Percentiles rank a stretch among this genome's conserved stretches.
Conservation (phyloP, 179 eudicot species). For the Drosera spatulata region DNA sequence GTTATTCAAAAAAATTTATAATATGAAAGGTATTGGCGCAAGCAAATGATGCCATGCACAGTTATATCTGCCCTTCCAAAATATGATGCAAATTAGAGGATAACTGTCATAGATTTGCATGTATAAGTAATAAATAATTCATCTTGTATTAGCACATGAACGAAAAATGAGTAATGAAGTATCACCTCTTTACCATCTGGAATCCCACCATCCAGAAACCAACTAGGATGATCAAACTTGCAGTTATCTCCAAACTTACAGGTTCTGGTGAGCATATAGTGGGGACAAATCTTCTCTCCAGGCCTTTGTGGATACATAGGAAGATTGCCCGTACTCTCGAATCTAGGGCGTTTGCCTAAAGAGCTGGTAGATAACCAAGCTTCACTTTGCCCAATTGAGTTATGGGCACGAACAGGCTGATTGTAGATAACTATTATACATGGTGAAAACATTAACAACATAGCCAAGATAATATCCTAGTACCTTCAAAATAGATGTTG, state of each 20-base stretch:
- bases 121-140: conserved; percentile 7
- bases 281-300: conserved; percentile 93
- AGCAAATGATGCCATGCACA: no score
- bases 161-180: conserved; percentile 25
- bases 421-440: conserved; percentile 78
- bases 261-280: conserved; percentile 98
- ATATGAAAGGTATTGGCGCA: no score
- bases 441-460: conserved; percentile 30
- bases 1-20: no score
- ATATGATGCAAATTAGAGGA: background rate
- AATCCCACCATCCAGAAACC: conserved; percentile 99
- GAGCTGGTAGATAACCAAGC: conserved; percentile 80
- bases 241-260: conserved; percentile 97
- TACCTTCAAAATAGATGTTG: conserved; percentile 25
- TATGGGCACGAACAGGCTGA: conserved; percentile 68
- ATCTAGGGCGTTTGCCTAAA: conserved; percentile 93
- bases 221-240: conserved; percentile 99
- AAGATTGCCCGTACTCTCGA: conserved; percentile 77
- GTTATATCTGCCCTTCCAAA: no score
- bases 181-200: conserved; percentile 99
- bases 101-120: background rate
- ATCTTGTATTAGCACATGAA: conserved; percentile 7
- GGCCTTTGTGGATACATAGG: conserved; percentile 99
- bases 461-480: conserved; percentile 18
- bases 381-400: conserved; percentile 73